phyloP scores from a whole-genome alignment of 2,329 filamentous ascomycete species.

The Hymenoscyphus scutula region DNA sequence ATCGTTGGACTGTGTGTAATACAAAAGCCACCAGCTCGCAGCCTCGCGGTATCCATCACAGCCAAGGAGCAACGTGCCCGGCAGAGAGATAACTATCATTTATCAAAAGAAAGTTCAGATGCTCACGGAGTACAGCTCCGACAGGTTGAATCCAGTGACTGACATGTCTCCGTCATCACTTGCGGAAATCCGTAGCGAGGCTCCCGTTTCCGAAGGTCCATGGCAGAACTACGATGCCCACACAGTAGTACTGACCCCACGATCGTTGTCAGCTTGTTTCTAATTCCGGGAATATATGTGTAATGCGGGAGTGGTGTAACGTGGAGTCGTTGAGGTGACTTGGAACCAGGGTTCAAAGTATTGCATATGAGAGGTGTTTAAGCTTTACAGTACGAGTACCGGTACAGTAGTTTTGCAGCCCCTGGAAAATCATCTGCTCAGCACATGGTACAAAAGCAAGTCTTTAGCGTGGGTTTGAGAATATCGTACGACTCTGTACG shows the following conservation, averaged over 20 bases:
- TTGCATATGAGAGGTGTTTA: not conserved
- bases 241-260: slow-evolving; percentile 3
- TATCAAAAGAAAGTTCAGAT: not conserved
- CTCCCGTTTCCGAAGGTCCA: slow-evolving; percentile 1
- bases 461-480: not conserved
- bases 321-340: not conserved
- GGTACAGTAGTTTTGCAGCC: not conserved
- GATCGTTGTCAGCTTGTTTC: slow-evolving; percentile 3
- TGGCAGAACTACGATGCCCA: slow-evolving; percentile 7
- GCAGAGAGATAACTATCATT: not conserved
- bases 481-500: not conserved
- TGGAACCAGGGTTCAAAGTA: not conserved
- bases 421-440: not conserved
- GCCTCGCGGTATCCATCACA: too few species aligned
- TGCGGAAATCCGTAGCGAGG: not conserved
- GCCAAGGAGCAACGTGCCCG: not conserved
- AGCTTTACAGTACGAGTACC: too few species aligned
- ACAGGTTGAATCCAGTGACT: not conserved
- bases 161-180: not conserved
- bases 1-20: too few species aligned
- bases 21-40: too few species aligned
- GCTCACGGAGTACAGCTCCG: not conserved
- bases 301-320: not conserved
- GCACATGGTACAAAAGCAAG: slow-evolving; percentile 2
- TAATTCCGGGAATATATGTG: not conserved